These are phyloP conservation scores for Kwoniella sp. DNA, from an alignment of 768 basidiomycete genomes.

Conservation along the genomic window DNA sequence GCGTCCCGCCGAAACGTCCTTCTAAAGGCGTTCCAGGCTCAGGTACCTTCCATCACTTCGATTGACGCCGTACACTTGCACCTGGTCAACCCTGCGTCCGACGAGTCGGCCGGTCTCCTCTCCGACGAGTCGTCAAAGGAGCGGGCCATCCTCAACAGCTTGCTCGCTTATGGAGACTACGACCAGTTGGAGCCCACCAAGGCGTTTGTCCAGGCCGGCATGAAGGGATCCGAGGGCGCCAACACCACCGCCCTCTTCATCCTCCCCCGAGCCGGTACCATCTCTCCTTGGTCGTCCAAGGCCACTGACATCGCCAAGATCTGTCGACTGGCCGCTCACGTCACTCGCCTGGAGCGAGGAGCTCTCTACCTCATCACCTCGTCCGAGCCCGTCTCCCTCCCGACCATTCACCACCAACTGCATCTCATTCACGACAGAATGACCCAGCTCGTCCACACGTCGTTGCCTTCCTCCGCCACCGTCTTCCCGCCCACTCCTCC, in stretches of 20 bases:
- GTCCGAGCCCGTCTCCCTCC: slow-evolving; percentile 51
- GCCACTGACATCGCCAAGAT: slow-evolving; percentile 89
- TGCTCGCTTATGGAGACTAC: slow-evolving; percentile 83
- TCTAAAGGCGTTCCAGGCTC: slow-evolving; percentile 59
- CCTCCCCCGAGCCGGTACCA: slow-evolving; percentile 77
- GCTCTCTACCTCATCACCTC: slow-evolving; percentile 62
- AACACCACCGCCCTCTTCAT: slow-evolving; percentile 59
- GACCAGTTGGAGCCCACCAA: slow-evolving; percentile 37
- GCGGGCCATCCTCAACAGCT: slow-evolving; percentile 60
- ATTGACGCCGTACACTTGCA: slow-evolving; percentile 84
- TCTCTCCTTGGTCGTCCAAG: slow-evolving; percentile 99
- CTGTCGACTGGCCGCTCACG: slow-evolving; percentile 68
- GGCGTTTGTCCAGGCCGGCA: slow-evolving; percentile 30
- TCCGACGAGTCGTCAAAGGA: slow-evolving; percentile 53
- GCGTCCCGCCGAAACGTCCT: slow-evolving; percentile 65
- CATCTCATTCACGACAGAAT: slow-evolving; percentile 88
- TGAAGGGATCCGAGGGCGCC: slow-evolving; percentile 50
- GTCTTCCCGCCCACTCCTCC: slow-evolving; percentile 56
- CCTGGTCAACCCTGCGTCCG: slow-evolving; percentile 64
- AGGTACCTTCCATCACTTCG: slow-evolving; percentile 58
- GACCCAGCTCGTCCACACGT: slow-evolving; percentile 73
- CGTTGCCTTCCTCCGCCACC: slow-evolving; percentile 58
- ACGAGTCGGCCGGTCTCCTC: slow-evolving; percentile 56
- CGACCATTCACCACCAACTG: slow-evolving; percentile 58
- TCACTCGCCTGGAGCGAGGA: slow-evolving; percentile 85